Percentiles rank a stretch among this genome's conserved stretches.
Evolutionary conservation across 2,329 filamentous ascomycete genomes (phyloP).

Genomic region (Colletotrichum lindemuthianum): DNA sequence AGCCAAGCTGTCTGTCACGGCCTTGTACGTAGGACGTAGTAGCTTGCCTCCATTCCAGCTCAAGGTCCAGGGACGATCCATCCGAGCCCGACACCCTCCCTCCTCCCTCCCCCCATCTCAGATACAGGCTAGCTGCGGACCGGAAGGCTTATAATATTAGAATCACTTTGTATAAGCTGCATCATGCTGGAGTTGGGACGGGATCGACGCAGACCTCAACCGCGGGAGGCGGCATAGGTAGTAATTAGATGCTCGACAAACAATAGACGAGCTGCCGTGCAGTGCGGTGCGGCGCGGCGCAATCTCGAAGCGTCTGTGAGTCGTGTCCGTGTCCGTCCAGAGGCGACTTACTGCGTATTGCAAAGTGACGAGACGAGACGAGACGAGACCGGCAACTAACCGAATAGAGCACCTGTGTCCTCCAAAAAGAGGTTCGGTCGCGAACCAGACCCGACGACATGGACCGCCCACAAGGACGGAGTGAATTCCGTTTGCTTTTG

Average conservation of each 20-base stretch:
- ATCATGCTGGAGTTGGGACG: background rate
- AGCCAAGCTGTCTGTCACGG: constrained; percentile 25
- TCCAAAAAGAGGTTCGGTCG: constrained; percentile 29
- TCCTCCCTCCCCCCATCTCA: background rate
- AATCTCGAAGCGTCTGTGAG: constrained; percentile 20
- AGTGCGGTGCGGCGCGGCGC: background rate
- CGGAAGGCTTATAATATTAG: no score
- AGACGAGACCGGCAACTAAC: constrained; percentile 10
- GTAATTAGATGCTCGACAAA: no score
- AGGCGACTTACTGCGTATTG: constrained; percentile 6
- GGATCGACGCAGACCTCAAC: constrained; percentile 5
- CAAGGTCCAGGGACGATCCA: background rate
- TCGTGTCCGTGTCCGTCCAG: constrained; percentile 18
- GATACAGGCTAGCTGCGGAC: no score
- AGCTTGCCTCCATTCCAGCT: no score
- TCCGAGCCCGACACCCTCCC: background rate
- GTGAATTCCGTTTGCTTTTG: constrained; percentile 6
- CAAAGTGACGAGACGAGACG: background rate
- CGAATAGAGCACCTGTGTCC: constrained; percentile 3
- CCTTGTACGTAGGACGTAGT: background rate
- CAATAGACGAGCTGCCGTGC: no score
- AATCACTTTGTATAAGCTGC: no score
- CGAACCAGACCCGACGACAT: constrained; percentile 31
- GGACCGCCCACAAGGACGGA: constrained; percentile 17
- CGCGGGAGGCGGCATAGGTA: background rate